phyloP scores from a whole-genome alignment of 176 grass and related monocot species.

The Carex kokanica region DNA sequence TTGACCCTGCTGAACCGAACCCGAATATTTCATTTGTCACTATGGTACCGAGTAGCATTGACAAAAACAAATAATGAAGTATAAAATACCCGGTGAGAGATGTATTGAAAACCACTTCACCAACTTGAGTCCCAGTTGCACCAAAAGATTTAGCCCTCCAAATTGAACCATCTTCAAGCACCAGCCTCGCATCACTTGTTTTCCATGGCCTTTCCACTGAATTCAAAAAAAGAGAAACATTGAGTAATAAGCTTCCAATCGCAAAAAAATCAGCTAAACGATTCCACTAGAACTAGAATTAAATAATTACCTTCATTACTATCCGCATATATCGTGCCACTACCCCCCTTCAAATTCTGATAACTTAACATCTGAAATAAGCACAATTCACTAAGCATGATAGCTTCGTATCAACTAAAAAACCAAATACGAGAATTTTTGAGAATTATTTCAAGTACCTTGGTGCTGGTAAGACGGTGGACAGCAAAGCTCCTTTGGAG shows the following conservation, averaged over 20 bases:
- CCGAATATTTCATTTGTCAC: no score
- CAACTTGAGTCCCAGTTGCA: conserved; percentile 78
- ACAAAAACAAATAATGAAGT: not conserved
- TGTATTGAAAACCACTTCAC: conserved; percentile 95
- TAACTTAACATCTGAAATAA: conserved; percentile 1
- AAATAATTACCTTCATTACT: conserved; percentile 17
- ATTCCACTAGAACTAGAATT: not conserved
- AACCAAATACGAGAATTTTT: no score
- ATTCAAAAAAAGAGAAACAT: not conserved
- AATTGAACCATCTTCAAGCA: conserved; percentile 90
- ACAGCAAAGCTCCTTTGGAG: not conserved
- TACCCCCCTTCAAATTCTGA: not conserved
- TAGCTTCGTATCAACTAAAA: not conserved
- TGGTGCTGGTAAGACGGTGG: not conserved
- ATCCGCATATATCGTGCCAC: conserved; percentile 17
- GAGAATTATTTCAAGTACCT: not conserved
- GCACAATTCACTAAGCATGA: not conserved
- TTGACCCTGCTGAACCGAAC: no score
- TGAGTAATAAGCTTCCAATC: not conserved
- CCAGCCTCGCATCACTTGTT: conserved; percentile 70
- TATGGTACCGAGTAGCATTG: not conserved
- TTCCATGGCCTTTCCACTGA: conserved; percentile 73
- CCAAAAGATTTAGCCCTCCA: conserved; percentile 94
- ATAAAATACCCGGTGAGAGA: conserved; percentile 77
- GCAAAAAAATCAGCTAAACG: not conserved